A percentile compares a stretch with the other conserved stretches of the same genome.
phyloP scores from a whole-genome alignment of 495 filamentous ascomycete species.

The Daldinia loculata region DNA sequence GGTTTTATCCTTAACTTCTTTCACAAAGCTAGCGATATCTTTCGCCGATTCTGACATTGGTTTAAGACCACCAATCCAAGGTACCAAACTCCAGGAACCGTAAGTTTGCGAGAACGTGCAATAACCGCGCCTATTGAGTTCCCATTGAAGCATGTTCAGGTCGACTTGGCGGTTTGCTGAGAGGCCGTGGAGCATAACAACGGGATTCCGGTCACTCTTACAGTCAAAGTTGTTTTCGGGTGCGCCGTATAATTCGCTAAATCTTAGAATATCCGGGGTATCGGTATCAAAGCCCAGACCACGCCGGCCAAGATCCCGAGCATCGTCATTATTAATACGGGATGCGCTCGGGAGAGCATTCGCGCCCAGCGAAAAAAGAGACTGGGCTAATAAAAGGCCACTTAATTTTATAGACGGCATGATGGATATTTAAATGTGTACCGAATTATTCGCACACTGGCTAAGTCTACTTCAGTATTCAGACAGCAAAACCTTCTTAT shows the following conservation, averaged over 20 bases:
- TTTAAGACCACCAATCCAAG: constrained; percentile 58
- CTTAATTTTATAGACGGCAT: constrained; percentile 10
- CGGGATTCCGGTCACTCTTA: constrained; percentile 53
- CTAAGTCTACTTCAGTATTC: background rate
- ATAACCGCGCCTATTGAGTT: constrained; percentile 59
- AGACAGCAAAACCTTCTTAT: background rate
- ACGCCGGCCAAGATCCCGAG: constrained; percentile 3
- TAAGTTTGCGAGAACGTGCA: constrained; percentile 64
- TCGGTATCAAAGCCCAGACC: constrained; percentile 21
- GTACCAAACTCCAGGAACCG: constrained; percentile 58
- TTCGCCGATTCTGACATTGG: constrained; percentile 56
- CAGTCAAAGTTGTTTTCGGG: constrained; percentile 46
- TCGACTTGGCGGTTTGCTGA: constrained; percentile 62
- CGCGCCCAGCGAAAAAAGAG: constrained; percentile 9
- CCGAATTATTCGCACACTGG: background rate
- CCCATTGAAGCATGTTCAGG: constrained; percentile 61
- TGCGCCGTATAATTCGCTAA: constrained; percentile 41
- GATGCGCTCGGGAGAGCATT: constrained; percentile 19
- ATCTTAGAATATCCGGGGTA: constrained; percentile 30
- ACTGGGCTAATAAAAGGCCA: constrained; percentile 10
- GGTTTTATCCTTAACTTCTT: constrained; percentile 52
- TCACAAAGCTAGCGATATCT: constrained; percentile 61
- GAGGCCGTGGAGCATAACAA: constrained; percentile 63
- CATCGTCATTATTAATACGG: background rate
- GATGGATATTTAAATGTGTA: background rate